Percentiles rank a stretch among this genome's conserved stretches.
phyloP scores from a whole-genome alignment of 331 rosid species.

The Malus hybrid region DNA sequence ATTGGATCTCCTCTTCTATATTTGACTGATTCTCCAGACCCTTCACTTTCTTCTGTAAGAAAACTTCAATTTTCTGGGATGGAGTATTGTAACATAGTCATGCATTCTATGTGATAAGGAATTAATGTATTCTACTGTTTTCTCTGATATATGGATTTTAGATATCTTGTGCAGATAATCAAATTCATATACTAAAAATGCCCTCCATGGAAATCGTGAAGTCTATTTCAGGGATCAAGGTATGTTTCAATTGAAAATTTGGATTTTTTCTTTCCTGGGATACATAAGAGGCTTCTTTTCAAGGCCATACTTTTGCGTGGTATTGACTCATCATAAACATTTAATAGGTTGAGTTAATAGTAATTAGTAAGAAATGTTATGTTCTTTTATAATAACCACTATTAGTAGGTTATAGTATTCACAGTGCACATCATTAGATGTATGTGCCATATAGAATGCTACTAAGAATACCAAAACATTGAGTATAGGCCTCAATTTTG shows the following conservation, averaged over 20 bases:
- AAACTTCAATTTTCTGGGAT: slow-evolving; percentile 7
- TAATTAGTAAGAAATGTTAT: not conserved
- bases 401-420: not conserved
- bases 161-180: slow-evolving; percentile 95
- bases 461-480: not conserved
- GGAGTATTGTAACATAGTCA: not conserved
- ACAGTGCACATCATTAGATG: not conserved
- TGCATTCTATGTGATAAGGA: slow-evolving; percentile 1
- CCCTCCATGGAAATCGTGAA: slow-evolving; percentile 78
- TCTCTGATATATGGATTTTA: slow-evolving; percentile 53
- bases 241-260: not conserved
- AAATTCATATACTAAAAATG: slow-evolving; percentile 68
- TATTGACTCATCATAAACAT: not conserved
- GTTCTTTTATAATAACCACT: not conserved
- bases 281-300: not conserved
- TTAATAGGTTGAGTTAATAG: not conserved
- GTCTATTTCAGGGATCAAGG: slow-evolving; percentile 97
- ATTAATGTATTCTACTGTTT: slow-evolving; percentile 17
- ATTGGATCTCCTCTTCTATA: slow-evolving; percentile 87
- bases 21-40: slow-evolving; percentile 72
- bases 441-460: not conserved
- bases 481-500: not conserved
- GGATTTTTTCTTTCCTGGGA: too few relatives aligned
- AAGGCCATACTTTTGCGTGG: not conserved
- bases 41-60: slow-evolving; percentile 72